Base-by-base conservation (phyloP, 768 basidiomycete species). In the Xerocomellus dryophilus region DNA sequence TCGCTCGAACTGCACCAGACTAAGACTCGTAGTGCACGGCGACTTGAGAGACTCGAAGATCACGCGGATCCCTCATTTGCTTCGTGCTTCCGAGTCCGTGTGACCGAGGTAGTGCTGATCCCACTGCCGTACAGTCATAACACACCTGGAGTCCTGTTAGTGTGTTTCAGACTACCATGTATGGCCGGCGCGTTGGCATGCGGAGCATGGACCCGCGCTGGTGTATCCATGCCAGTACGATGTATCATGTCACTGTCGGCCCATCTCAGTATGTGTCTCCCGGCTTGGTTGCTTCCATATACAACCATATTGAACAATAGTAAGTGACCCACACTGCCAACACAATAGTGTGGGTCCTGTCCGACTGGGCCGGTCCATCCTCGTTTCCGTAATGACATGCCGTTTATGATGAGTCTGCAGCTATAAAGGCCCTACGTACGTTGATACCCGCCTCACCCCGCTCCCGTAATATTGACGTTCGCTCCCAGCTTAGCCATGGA, bases 401-500 rank as follows among this genome's bases (percentile, higher is more conserved):
- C 47, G 29, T 14, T 15, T 17, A 23, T 23, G 23, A 5, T 23
- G 5, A 2, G 23, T 23, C n/a, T n/a, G n/a, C 23, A 15, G 29
- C 49, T 56, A 59, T 62, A 62, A 62, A 59, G 27, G 14, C 2
- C 27, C 35, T 20, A 43, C 18, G 39, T 39, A 38, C n/a, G 17
- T n/a, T 29, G 10, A 47, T 5, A 15, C 21, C 2, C 25, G 4
- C 17, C 3, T 8, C n/a, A 3, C 34, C 11, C 20, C 39, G 14
- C 45, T 39, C 42, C n/a, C 43, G 47, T 61, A 55, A 54, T 47
- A 34, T 42, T 18, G 12, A 2, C 31, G 20, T 47, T 54, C 41
- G 20, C 50, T 35, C 45, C 35, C n/a, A n/a, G n/a, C 52, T 50
- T 44, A 29, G 53, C 53, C 54, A 70, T 71, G 66, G 49, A 45